Base-by-base conservation (phyloP, 225 moss, liverwort and hornwort genomes). In the Marchantia paleacea region DNA sequence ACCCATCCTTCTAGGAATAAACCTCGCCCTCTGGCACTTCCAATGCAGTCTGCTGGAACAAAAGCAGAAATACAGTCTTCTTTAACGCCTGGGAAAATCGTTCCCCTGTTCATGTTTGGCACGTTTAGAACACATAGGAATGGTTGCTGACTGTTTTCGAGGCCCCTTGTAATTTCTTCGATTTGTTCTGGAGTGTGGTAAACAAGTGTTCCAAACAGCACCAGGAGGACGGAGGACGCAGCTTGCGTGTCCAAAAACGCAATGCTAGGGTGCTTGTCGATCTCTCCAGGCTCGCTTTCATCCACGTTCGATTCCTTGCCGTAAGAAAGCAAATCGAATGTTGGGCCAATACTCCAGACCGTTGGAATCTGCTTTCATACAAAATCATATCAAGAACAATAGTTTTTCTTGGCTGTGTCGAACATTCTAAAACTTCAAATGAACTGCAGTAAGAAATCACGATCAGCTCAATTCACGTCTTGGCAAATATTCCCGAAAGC, bases 61-160 rank as follows among this genome's bases (percentile, higher is more conserved):
- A 84, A 12, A 26, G 80, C 75, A 3, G 8, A 72, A 8, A 81
- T 26, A 61, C 39, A 15, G 20, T 62, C 26, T 10, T 28, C 67
- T 39, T 31, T 8, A 16, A 8, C 5, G 29, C 69, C 69, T 22
- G 28, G 25, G 2, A 13, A 1, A 39, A 39, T 39, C 39, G 3
- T 2, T 39, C 39, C 39, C 39, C 3, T 39, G 39, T 39, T 39
- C 29, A 69, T 22, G 8, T 26, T 29, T 22, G 69, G 69, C 26
- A 28, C 5, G 8, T 69, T 29, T 13, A 69, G 69, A 12, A 31
- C 31, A 69, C 69, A 69, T 39, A 92, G 77, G 54, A 90, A 90
- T 16, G 83, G 87, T 26, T 87, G 87, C 12, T 75, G 52, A 80
- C 89, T 89, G 52, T 70, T 74, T 76, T 92, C 85, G 28, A 90